Conservation (phyloP, 2,329 filamentous ascomycete genomes). For the Botryotinia convoluta region DNA sequence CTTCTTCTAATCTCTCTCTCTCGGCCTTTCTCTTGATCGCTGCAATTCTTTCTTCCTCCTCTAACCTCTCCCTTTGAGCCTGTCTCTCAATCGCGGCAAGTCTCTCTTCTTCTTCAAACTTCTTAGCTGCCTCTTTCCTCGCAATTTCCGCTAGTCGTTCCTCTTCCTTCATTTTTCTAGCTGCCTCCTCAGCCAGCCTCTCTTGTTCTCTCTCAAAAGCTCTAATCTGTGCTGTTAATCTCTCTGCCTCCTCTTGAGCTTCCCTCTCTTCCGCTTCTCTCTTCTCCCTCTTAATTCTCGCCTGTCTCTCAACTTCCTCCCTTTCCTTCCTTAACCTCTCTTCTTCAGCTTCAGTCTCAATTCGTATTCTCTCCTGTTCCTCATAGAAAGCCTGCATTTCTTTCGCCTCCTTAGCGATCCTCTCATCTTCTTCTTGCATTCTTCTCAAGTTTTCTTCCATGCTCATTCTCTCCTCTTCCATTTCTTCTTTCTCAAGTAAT, state of each 20-base stretch:
- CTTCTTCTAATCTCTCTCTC: constrained; percentile 4
- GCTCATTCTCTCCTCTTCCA: constrained; percentile 24
- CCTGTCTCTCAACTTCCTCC: constrained; percentile 16
- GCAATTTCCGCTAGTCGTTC: constrained; percentile 10
- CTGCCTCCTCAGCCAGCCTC: constrained; percentile 16
- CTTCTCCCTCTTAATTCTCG: constrained; percentile 16
- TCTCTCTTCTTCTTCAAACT: constrained; percentile 10
- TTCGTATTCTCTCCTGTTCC: constrained; percentile 12
- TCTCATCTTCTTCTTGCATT: constrained; percentile 24
- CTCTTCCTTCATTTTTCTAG: constrained; percentile 18
- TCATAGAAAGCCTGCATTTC: constrained; percentile 25
- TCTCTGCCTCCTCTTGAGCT: constrained; percentile 21
- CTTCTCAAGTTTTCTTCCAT: constrained; percentile 23
- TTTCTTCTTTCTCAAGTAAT: constrained; percentile 23
- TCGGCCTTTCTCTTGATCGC: not conserved
- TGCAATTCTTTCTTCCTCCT: constrained; percentile 3
- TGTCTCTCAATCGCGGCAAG: not conserved
- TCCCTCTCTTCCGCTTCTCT: constrained; percentile 14
- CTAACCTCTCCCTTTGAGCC: constrained; percentile 1
- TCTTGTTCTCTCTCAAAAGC: constrained; percentile 22
- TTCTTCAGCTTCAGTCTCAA: constrained; percentile 16
- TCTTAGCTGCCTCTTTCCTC: constrained; percentile 1
- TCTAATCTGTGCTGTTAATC: constrained; percentile 19
- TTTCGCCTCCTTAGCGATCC: constrained; percentile 22
- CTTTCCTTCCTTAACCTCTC: constrained; percentile 8